Conservation (phyloP, 2,329 filamentous ascomycete genomes). For the Dichotomopilus funicola region DNA sequence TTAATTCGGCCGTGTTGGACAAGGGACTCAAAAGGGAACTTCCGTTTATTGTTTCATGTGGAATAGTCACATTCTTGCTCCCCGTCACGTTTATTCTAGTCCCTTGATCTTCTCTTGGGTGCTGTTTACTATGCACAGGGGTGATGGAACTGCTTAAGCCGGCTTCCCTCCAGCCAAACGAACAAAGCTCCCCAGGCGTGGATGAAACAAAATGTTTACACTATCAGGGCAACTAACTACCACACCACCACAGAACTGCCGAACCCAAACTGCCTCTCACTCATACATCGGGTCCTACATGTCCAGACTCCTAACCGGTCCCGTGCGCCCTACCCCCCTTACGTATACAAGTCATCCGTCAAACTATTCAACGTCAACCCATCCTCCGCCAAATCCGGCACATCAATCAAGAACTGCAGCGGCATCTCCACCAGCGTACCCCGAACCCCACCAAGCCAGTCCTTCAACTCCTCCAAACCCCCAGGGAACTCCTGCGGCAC, state of each 20-base stretch:
- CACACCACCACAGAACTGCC: neutral
- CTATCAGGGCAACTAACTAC: too few species aligned
- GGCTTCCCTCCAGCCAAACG: too few species aligned
- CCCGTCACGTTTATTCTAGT: too few species aligned
- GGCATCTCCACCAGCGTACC: conserved; percentile 86
- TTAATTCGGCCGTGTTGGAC: too few species aligned
- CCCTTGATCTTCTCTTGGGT: too few species aligned
- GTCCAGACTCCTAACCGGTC: neutral
- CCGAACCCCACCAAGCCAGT: conserved; percentile 57
- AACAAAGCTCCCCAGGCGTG: too few species aligned
- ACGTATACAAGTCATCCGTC: conserved; percentile 67
- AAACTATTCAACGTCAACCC: conserved; percentile 66
- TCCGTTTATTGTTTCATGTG: too few species aligned
- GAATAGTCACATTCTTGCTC: too few species aligned
- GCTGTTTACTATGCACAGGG: too few species aligned
- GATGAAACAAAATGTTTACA: too few species aligned
- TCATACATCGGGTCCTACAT: neutral
- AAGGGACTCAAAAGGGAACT: too few species aligned
- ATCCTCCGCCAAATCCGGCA: conserved; percentile 77
- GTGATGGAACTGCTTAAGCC: neutral
- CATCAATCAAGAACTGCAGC: conserved; percentile 73
- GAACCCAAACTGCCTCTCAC: neutral
- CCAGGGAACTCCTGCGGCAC: conserved; percentile 71
- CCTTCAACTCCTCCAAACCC: conserved; percentile 67
- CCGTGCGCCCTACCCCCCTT: neutral